Base-by-base conservation (phyloP, 2,329 filamentous ascomycete genomes). In the Colletotrichum sp. region DNA sequence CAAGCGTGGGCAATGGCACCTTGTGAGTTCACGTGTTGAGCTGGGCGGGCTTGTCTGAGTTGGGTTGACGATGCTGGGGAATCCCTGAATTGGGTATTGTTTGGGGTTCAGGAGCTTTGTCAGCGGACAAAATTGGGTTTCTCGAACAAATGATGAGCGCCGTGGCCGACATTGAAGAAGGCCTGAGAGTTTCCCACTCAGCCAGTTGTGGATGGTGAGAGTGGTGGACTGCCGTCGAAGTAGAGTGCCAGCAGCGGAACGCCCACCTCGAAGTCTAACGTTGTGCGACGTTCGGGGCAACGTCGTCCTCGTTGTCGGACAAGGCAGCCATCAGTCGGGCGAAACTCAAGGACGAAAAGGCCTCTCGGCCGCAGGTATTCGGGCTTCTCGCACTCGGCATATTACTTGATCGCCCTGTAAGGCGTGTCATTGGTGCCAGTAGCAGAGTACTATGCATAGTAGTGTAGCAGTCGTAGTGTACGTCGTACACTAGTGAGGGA, bases 1-100 rank as follows among this genome's bases (percentile, higher is more conserved):
- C 55, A 48, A 39, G 68, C 61, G 68, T 36, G 52, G 52, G 48
- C 52, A 67, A 75, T 72, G 68, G 57, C 55, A 72, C 73, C 39
- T 36, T 68, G 73, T 68, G 57, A 72, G 73, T 75, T 75, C 63
- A 55, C 68, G 30, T 75, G 61, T 61, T 55, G 61, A 21, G 52
- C 43, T 72, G 73, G 69, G 69, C 73, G 68, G n/a, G 28, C 59
- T 52, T 61, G 61, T 67, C 52, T 63, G 52, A 72, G 72, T 67
- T 72, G 69, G 60, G 68, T 48, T 67, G 61, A 63, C 32, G 30
- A 72, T 43, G 26, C 63, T 28, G 73, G 73, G 73, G 39, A 64
- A 67, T 26, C 73, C 72, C 69, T 72, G 68, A 7, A 24, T 36
- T 34, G 21, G 57, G 61, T 43, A 10, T 43, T 48, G 52, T 68